Evolutionary conservation across 1,284 basidiomycete species (phyloP), one percentile per base, ranked within the genome.

Genomic region (Peniophora sp.): DNA sequence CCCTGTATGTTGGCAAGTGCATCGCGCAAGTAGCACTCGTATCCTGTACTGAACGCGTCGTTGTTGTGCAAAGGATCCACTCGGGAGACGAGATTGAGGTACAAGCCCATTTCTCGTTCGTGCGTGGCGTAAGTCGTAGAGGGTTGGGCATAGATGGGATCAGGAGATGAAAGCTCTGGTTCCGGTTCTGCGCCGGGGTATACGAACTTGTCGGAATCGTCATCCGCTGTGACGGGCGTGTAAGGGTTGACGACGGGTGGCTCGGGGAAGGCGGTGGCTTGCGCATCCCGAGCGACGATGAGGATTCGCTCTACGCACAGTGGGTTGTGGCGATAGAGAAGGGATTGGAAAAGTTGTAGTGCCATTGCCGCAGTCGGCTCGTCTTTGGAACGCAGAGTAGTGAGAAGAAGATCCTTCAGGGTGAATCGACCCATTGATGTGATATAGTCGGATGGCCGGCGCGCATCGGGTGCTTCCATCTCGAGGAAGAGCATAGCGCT

Each of bases 371-470:
- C 74, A 0, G 90, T 80, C 0, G 81, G 66, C 50, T 81, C 76
- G 9, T 78, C 80, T 43, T 69, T 68, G 2, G 89, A 92, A 12
- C 77, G 74, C 22, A 96, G 68, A 60, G 92, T 93, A 47, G 89
- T 79, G 45, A 91, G 62, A 3, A 97, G 69, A 23, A 97, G 75
- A 60, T 97, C 93, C 61, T 92, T 93, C 19, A 97, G 72, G 2
- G 90, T 95, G 69, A 93, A 97, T 16, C 92, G 81, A 12, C 85
- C 89, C 66, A 87, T 79, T 0, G 89, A 84, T 2, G 85, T 91
- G 64, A 91, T 89, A 66, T 96, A 96, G 57, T 84, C 83, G 0
- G 86, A 81, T 48, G 75, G 77, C 49, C 77, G 78, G 41, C 76
- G 74, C 8, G 81, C 79, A 14, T 79, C 79, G 1, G 85, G 87